Evolutionary conservation across 164 flowering plant species (phyloP).

Genomic region (Chloranthus sessilifolius): DNA sequence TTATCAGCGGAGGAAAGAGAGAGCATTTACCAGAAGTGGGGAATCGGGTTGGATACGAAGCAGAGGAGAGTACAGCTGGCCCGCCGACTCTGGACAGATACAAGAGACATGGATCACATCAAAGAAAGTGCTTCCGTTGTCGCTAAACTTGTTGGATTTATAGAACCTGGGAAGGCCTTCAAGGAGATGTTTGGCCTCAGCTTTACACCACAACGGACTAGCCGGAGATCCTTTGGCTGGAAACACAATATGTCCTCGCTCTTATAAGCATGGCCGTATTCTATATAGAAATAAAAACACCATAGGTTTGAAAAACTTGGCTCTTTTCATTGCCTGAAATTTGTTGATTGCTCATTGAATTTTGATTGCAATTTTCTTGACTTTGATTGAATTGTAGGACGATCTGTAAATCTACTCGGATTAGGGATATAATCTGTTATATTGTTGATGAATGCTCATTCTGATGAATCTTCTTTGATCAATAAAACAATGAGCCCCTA

Average conservation of each 20-base stretch:
- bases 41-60: slow-evolving; percentile 56
- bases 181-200: slow-evolving; percentile 97
- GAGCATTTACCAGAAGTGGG: slow-evolving; percentile 66
- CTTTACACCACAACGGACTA: slow-evolving; percentile 47
- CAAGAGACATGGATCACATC: slow-evolving; percentile 50
- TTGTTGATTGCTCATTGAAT: not conserved
- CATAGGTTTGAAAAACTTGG: no score
- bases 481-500: no score
- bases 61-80: slow-evolving; percentile 64
- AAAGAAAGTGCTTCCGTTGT: slow-evolving; percentile 72
- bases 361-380: slow-evolving; percentile 4
- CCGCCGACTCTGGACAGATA: slow-evolving; percentile 54
- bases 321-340: no score
- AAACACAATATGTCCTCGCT: slow-evolving; percentile 35
- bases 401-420: slow-evolving; percentile 11
- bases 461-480: no score
- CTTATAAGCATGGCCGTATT: no score
- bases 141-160: slow-evolving; percentile 57
- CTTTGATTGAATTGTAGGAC: slow-evolving; percentile 1
- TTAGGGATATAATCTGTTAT: slow-evolving; percentile 2
- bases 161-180: slow-evolving; percentile 53
- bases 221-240: slow-evolving; percentile 55
- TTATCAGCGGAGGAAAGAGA: slow-evolving; percentile 57
- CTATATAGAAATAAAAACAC: not conserved
- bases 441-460: not conserved